These are phyloP conservation scores for Lipomyces mesembrius DNA, from an alignment of 805 yeast genomes.

Conservation along the genomic window DNA sequence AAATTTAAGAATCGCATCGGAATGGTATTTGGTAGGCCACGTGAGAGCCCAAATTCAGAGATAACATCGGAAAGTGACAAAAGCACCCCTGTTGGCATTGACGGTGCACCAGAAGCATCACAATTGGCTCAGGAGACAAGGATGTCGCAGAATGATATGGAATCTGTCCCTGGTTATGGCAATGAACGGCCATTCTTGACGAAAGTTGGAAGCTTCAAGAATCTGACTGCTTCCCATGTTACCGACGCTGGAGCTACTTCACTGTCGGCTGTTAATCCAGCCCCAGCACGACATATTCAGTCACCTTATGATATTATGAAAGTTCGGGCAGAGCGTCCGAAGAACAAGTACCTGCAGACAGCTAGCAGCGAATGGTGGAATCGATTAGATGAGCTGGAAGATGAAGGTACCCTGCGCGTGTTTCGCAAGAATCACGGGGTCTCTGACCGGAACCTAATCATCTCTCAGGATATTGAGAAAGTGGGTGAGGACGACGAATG, in stretches of 20 bases:
- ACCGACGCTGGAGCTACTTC: background rate
- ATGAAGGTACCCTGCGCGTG: background rate
- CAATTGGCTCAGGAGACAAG: background rate
- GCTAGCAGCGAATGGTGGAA: constrained; percentile 20
- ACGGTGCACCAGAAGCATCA: background rate
- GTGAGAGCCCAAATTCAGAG: background rate
- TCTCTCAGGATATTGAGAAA: background rate
- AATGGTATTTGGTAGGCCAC: constrained; percentile 1
- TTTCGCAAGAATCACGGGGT: background rate
- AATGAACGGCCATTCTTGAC: background rate
- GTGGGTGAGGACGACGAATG: background rate
- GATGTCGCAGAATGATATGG: background rate
- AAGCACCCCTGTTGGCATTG: background rate
- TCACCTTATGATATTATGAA: constrained; percentile 33
- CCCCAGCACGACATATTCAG: constrained; percentile 3
- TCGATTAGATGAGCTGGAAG: constrained; percentile 8
- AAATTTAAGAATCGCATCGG: background rate
- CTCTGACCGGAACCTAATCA: background rate
- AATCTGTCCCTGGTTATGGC: background rate
- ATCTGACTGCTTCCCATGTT: background rate
- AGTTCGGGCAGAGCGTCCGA: constrained; percentile 9
- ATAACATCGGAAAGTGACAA: background rate
- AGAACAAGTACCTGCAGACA: background rate
- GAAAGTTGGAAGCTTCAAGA: background rate
- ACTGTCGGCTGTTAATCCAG: background rate